Base-by-base conservation (phyloP, 1,139 yeast species). In the Kodamaea ohmeri region DNA sequence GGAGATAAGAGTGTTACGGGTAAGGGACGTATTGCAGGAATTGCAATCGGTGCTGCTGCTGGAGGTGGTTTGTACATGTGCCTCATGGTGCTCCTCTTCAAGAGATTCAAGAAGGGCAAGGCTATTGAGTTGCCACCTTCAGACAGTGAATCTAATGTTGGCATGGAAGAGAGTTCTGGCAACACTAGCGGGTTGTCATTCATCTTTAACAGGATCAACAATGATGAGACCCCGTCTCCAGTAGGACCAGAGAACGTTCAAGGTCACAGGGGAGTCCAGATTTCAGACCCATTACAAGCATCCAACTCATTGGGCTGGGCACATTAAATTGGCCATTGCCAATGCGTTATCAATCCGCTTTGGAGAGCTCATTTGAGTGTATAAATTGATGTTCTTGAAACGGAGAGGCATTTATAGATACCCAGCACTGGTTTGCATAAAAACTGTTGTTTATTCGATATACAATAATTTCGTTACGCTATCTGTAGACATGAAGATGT, bases 11-110 rank as follows among this genome's bases (percentile, higher is more conserved):
- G 48, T 21, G 47, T 57, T 4, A 41, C 53, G 29, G 56, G 57
- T 42, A 66, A 64, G 35, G 74, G 71, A 17, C 68, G 67, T 41
- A 65, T 79, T 32, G 74, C 79, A 14, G 85, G 83, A 25, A 66
- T 81, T 24, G 71, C 83, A 19, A 65, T 82, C 35, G 89, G 89
- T 40, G 77, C 85, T n/a, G 77, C 81, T 17, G 74, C 76, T 19
- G 92, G 90, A 39, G 76, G 81, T 41, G 65, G 73, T 5, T 56
- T 73, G 18, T 83, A 81, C 57, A 63, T 82, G 56, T 63, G 76
- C 1, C 63, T 77, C 30, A 71, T 83, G 71, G 63, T 70, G 28
- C 53, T 56, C 27, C 55, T 71, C 39, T 71, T 71, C 58, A 66
- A 59, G 50, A 60, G 63, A 47, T 66, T 52, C 49, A 67, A 61